Evolutionary conservation across 2,329 filamentous ascomycete genomes (phyloP), one percentile per base, ranked within the genome.

Genomic region (Helotiales sp.): DNA sequence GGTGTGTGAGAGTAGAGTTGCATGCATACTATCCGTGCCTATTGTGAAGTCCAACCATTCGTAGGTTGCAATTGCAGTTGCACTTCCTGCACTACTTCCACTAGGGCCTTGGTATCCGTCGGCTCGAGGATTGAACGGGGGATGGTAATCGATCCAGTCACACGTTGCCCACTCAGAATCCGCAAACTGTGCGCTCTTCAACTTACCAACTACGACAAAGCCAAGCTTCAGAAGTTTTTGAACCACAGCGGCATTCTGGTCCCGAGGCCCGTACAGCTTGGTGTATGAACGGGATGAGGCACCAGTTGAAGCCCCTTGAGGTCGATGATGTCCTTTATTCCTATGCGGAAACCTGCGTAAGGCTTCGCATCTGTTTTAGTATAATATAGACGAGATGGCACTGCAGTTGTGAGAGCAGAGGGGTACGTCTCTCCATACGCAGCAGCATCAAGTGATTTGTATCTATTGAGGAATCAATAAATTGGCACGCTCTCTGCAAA

Each of bases 371-470:
- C n/a, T 13, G 48, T 36, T n/a, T 22, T 24, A 13, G 30, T 33
- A 19, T 9, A 51, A 27, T 51, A 30, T 5, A 51, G 33, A 22
- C 29, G 25, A 15, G 47, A 50, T 24, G 47, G 47, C 10, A 50
- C 47, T 24, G 47, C 47, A 36, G 22, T 33, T 24, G 31, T 29
- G 15, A 46, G 40, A 19, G 40, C 40, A 46, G 40, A 46, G 19
- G 40, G 40, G 24, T 46, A 46, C 17, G 40, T 46, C 40, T 46
- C 40, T 46, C 40, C 40, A 46, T 46, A 46, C 40, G 40, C 40
- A 46, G 19, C 40, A 12, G 40, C 40, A 46, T 46, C 40, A 19
- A 46, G 40, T 46, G 40, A 24, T 46, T 46, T 46, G 40, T 46
- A 46, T 46, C 40, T 46, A 46, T 6, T 46, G 24, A 46, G 40